These are phyloP conservation scores for Candida anutae DNA, from an alignment of 1,139 yeast species.

Conservation along the genomic window DNA sequence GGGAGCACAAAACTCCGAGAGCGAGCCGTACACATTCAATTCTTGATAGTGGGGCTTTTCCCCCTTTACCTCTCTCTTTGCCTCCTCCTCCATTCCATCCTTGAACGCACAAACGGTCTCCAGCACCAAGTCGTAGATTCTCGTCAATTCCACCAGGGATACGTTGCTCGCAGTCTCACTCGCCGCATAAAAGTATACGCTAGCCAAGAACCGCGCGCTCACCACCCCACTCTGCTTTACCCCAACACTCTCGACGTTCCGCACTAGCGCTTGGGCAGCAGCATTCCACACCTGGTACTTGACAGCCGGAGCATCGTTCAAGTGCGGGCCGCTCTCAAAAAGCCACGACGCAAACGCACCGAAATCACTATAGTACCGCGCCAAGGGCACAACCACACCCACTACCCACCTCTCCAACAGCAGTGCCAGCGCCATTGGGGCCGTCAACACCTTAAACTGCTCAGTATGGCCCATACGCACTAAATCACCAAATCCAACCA, in stretches of 20 bases:
- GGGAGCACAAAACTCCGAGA: background rate
- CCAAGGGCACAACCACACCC: constrained; percentile 24
- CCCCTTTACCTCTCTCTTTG: constrained; percentile 3
- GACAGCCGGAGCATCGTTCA: constrained; percentile 3
- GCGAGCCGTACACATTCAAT: background rate
- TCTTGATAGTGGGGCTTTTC: constrained; percentile 2
- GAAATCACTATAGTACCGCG: constrained; percentile 16
- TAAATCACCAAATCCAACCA: background rate
- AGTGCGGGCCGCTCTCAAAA: constrained; percentile 7
- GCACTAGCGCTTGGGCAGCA: constrained; percentile 8
- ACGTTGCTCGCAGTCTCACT: constrained; percentile 4
- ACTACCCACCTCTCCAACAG: constrained; percentile 17
- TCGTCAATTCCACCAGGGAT: constrained; percentile 22
- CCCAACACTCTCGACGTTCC: constrained; percentile 6
- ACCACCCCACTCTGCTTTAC: constrained; percentile 11
- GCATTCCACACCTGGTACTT: constrained; percentile 21
- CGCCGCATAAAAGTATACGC: constrained; percentile 17
- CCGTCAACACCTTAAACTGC: constrained; percentile 15
- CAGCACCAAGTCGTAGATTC: constrained; percentile 22
- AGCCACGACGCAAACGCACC: constrained; percentile 22
- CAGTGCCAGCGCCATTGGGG: constrained; percentile 12
- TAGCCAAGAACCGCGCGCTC: constrained; percentile 15
- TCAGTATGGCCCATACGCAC: constrained; percentile 4
- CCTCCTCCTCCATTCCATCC: constrained; percentile 11
- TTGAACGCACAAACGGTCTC: constrained; percentile 18